Evolutionary conservation across 169 alveolate species (phyloP).

Genomic region (Besnoitia besnoiti): DNA sequence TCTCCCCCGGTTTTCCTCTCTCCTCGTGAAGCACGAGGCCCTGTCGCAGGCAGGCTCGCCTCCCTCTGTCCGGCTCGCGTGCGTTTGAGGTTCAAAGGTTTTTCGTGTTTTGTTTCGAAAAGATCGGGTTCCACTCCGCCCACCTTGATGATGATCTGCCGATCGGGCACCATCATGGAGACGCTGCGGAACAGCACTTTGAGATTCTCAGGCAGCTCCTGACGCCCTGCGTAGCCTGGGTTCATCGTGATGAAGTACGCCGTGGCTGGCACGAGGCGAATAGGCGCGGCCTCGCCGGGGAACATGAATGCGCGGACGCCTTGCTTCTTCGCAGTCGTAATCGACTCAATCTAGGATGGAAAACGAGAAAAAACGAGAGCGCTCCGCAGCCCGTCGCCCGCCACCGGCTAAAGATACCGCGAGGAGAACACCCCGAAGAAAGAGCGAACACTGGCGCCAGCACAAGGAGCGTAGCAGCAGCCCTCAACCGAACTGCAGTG

Average conservation of each 20-base stretch:
- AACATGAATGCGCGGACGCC: constrained; percentile 86
- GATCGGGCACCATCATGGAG: constrained; percentile 96
- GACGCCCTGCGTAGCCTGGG: constrained; percentile 96
- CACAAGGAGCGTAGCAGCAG: not conserved
- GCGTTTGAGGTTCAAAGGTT: not conserved
- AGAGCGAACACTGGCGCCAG: not conserved
- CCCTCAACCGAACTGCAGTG: too few species aligned
- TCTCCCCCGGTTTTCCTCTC: not conserved
- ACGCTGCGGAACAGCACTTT: constrained; percentile 93
- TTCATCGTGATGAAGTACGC: constrained; percentile 95
- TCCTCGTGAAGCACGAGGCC: too few species aligned
- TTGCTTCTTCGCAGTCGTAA: constrained; percentile 89
- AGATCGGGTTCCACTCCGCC: not conserved
- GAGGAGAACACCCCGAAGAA: not conserved
- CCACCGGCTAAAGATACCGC: not conserved
- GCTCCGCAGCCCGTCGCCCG: not conserved
- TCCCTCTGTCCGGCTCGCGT: not conserved
- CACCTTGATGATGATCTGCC: constrained; percentile 91
- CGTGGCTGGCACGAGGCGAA: constrained; percentile 83
- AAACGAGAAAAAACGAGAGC: not conserved
- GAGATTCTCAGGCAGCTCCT: constrained; percentile 94
- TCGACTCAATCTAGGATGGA: constrained; percentile 82
- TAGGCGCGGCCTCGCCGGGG: constrained; percentile 91
- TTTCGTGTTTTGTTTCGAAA: too few species aligned
- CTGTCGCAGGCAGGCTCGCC: too few species aligned